Evolutionary conservation across 345 rosid species (phyloP), one percentile per base, ranked within the genome.

Genomic region (Populus alba): DNA sequence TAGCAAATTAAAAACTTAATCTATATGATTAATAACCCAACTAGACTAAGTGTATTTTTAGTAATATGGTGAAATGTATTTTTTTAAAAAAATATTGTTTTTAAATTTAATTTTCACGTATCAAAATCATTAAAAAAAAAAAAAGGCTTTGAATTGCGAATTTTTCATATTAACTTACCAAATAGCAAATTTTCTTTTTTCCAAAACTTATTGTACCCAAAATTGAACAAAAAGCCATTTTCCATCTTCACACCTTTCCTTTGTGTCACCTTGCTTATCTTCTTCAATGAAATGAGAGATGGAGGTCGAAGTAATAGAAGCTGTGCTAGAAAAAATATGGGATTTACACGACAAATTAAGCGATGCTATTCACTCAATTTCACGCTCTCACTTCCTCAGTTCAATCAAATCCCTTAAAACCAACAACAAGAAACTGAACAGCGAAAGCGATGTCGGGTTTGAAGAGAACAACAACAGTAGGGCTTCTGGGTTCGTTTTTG

Each of bases 311-410:
- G 99, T 92, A 85, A 87, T 92, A 75, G 98, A 94, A 85, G 92
- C 91, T 0, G 89, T 90, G 45, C 90, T 95, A 22, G 99, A 92
- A 89, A 95, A 89, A 84, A 93, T 95, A 61, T 95, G 99, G 94
- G 99, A 93, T 85, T 87, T 95, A 16, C 99, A 93, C 86, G 97
- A 93, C 88, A 95, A 93, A 86, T 90, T 95, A 38, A 95, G 97
- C 88, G 99, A 95, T 83, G 97, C 94, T 70, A 95, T 96, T 72
- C 97, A 90, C 90, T 83, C 92, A 27, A 90, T 92, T 79, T 91
- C 98, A 17, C 88, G 97, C 2, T 53, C 92, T 75, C 97, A 96
- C 78, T 94, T 94, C 82, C 94, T 91, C 73, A 85, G 85, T 63
- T 92, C 99, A 75, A 75, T 92, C 76, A 89, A 84, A 75, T 55